Percentiles rank a stretch among this genome's conserved stretches.
phyloP scores from a whole-genome alignment of 805 yeast genomes.

The Wickerhamiella lipophila region DNA sequence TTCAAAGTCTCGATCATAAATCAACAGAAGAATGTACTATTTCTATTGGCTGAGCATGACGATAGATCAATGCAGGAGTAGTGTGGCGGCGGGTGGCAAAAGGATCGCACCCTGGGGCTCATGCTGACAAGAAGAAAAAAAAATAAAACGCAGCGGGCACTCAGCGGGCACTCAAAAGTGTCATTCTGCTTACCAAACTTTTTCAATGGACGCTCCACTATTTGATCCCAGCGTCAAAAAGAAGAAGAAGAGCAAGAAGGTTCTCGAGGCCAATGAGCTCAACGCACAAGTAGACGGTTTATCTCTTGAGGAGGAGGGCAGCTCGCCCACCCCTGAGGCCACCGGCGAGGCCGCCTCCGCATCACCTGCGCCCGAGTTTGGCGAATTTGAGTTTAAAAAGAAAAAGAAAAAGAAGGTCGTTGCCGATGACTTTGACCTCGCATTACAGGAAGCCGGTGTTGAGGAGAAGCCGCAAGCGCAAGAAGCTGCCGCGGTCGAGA shows the following conservation, averaged over 20 bases:
- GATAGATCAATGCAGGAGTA: too few relatives aligned
- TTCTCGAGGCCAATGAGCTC: conserved; percentile 26
- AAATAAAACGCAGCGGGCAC: background rate
- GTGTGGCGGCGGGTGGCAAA: too few relatives aligned
- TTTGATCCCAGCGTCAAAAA: conserved; percentile 30
- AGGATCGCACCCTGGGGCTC: too few relatives aligned
- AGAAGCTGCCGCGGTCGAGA: conserved; percentile 21
- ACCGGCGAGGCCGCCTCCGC: conserved; percentile 47
- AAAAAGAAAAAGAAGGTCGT: conserved; percentile 52
- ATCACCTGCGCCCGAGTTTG: conserved; percentile 22
- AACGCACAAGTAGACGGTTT: conserved; percentile 57
- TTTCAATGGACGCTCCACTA: conserved; percentile 17
- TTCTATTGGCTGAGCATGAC: too few relatives aligned
- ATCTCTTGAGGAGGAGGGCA: conserved; percentile 30
- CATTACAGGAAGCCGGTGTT: conserved; percentile 81
- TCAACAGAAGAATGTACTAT: too few relatives aligned
- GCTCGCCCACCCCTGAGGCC: conserved; percentile 32
- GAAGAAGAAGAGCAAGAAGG: conserved; percentile 24
- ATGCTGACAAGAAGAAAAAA: too few relatives aligned
- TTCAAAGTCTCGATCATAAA: too few relatives aligned
- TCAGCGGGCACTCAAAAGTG: background rate
- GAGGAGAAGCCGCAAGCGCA: conserved; percentile 33
- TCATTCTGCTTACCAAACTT: conserved; percentile 6
- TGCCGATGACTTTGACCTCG: conserved; percentile 74
- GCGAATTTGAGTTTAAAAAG: conserved; percentile 46